Base-by-base conservation (phyloP, 164 flowering plant species). In the Euptelea pleiosperma region DNA sequence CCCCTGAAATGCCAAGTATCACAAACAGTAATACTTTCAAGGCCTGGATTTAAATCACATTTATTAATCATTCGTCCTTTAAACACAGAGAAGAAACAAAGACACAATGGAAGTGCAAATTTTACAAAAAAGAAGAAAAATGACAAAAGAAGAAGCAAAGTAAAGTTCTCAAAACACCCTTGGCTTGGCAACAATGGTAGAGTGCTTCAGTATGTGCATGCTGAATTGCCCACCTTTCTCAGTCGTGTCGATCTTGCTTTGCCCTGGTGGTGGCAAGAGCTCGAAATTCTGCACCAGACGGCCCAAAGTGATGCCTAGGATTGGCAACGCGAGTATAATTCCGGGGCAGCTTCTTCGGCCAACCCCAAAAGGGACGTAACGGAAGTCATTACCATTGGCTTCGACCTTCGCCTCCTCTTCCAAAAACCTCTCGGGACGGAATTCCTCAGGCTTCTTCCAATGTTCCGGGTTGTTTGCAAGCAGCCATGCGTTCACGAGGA, bases 161-260 rank as follows among this genome's bases (percentile, higher is more conserved):
- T n/a, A 25, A 25, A 3, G 11, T 29, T 10, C 58, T 64, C 44
- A 73, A 41, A 73, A 67, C 45, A 52, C 78, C 22, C 89, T 80
- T 33, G 95, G 97, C 75, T 84, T 91, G 11, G 75, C 67, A 15
- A 91, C 94, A 67, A 91, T 83, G 61, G 88, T 88, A 63, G 98
- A 91, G 55, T 91, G 97, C 71, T 85, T 87, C 67, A 87, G 60
- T 25, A 91, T 91, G 68, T 86, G 91, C 77, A 91, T 62, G 64
- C 97, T 91, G 80, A 91, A 91, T 62, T 91, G 96, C 3, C 96
- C 97, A 3, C 89, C 91, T 51, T 87, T 91, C 84, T 82, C 97
- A 0, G 86, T 0, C 2, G 84, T 80, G 25, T 91, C 96, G 15
- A 87, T 15, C 78, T 88, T 80, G 6, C 70, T 55, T 64, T 84